Percentiles rank a stretch among this genome's conserved stretches.
Evolutionary conservation across 129 eudicot species (phyloP).

Genomic region (Tagetes patula): DNA sequence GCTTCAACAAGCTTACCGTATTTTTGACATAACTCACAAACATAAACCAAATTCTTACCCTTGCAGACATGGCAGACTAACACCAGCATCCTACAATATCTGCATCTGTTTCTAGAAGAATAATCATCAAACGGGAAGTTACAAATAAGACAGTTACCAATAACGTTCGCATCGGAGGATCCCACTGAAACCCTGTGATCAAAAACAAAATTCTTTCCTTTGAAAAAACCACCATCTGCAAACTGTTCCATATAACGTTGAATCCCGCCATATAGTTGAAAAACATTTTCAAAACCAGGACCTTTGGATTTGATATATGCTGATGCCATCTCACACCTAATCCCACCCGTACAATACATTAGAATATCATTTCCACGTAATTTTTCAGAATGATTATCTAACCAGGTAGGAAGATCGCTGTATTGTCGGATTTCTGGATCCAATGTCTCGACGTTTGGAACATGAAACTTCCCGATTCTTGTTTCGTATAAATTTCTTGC

Average conservation of each 20-base stretch:
- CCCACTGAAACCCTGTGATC: constrained; percentile 97
- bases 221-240: constrained; percentile 93
- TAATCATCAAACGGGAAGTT: constrained; percentile 71
- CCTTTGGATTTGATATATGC: constrained; percentile 94
- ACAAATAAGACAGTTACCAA: constrained; percentile 78
- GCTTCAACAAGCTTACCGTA: constrained; percentile 44
- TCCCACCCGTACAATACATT: constrained; percentile 99
- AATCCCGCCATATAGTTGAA: constrained; percentile 94
- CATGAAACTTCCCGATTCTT: constrained; percentile 77
- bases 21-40: constrained; percentile 80
- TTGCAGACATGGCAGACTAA: constrained; percentile 69
- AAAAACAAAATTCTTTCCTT: constrained; percentile 92
- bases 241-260: constrained; percentile 91
- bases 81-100: constrained; percentile 91
- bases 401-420: constrained; percentile 90
- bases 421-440: constrained; percentile 93
- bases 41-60: constrained; percentile 44
- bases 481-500: constrained; percentile 94
- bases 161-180: constrained; percentile 40
- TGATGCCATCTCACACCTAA: constrained; percentile 97
- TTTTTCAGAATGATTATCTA: constrained; percentile 64
- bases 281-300: constrained; percentile 91
- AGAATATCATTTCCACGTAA: constrained; percentile 67
- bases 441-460: constrained; percentile 69
- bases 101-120: constrained; percentile 74